Percentiles rank a stretch among this genome's conserved stretches.
Evolutionary conservation across 108 stramenopile genomes (phyloP).

Genomic region (Aurantiochytrium sp.): DNA sequence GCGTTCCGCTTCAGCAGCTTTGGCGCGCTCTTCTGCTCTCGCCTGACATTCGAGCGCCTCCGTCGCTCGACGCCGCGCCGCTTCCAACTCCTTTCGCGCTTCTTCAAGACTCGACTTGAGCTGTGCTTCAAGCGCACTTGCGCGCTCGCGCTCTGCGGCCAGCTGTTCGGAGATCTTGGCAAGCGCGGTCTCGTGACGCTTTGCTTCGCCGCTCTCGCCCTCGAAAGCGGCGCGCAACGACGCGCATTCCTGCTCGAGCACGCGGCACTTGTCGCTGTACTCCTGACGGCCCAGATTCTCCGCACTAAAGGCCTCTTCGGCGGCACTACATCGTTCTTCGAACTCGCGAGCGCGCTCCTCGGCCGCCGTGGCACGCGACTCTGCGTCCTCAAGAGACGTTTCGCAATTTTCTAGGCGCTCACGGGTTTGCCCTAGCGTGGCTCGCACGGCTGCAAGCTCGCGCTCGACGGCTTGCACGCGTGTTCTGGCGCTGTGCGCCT

Average conservation of each 20-base stretch:
- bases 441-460: not conserved
- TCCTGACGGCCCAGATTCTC: not conserved
- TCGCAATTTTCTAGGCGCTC: not conserved
- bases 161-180: not conserved
- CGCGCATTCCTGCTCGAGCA: not conserved
- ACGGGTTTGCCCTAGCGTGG: not conserved
- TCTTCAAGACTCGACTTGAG: not conserved
- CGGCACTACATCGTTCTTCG: not conserved
- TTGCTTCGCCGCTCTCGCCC: not conserved
- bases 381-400: not conserved
- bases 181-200: not conserved
- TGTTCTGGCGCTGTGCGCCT: not conserved
- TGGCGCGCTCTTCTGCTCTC: not conserved
- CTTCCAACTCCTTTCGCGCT: not conserved
- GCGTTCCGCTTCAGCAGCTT: not conserved
- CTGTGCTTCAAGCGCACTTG: not conserved
- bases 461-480: not conserved
- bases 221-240: not conserved
- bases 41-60: not conserved
- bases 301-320: not conserved
- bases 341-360: not conserved
- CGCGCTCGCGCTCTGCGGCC: not conserved
- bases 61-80: not conserved
- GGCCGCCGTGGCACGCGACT: not conserved
- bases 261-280: not conserved